phyloP scores from a whole-genome alignment of 495 filamentous ascomycete species.

The Podospora didyma region DNA sequence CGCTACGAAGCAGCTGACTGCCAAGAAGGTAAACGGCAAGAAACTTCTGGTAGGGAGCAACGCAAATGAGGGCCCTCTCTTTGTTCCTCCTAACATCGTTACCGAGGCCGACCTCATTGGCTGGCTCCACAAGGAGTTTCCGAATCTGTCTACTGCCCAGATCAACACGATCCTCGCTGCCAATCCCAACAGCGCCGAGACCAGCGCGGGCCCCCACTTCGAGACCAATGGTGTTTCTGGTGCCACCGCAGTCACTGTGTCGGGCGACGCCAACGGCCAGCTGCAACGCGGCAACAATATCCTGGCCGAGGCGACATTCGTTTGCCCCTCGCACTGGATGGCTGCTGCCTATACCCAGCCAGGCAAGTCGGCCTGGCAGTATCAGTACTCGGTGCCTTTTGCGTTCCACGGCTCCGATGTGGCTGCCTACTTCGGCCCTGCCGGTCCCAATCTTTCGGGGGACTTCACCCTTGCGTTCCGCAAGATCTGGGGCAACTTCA shows the following conservation, averaged over 20 bases:
- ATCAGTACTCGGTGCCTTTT: constrained; percentile 59
- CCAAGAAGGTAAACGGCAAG: constrained; percentile 49
- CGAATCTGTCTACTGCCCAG: constrained; percentile 44
- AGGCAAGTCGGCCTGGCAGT: constrained; percentile 45
- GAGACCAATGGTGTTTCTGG: constrained; percentile 24
- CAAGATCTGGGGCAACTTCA: constrained; percentile 52
- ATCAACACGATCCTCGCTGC: constrained; percentile 35
- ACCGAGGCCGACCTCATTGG: constrained; percentile 43
- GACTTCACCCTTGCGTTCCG: constrained; percentile 33
- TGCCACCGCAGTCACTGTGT: constrained; percentile 21
- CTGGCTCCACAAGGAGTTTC: constrained; percentile 46
- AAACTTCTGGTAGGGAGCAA: constrained; percentile 51
- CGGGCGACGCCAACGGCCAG: constrained; percentile 26
- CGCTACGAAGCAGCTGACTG: constrained; percentile 48
- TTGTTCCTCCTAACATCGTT: constrained; percentile 40
- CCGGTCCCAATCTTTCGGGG: constrained; percentile 15
- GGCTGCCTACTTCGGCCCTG: constrained; percentile 45
- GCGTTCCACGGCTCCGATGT: constrained; percentile 57
- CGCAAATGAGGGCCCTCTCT: constrained; percentile 46
- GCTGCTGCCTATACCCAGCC: constrained; percentile 48
- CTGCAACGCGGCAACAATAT: constrained; percentile 47
- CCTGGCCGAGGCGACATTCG: constrained; percentile 58
- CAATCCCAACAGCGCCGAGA: constrained; percentile 22
- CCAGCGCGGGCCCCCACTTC: constrained; percentile 15
- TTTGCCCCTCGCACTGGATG: constrained; percentile 62